Evolutionary conservation across 345 rosid species (phyloP).

Genomic region (Euphorbia pulcherrima): DNA sequence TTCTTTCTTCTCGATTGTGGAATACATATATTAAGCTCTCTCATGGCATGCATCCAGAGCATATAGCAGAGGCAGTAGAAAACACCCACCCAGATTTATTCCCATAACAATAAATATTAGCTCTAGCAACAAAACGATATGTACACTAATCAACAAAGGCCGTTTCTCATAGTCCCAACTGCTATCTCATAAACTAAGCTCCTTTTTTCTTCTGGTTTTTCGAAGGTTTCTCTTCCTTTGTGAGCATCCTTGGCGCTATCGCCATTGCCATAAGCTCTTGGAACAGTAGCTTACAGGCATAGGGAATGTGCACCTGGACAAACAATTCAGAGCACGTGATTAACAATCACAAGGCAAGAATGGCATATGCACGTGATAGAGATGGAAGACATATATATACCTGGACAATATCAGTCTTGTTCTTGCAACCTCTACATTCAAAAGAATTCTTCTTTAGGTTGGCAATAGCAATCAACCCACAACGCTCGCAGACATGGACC

Average conservation of each 20-base stretch:
- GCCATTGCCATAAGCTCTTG: constrained; percentile 99
- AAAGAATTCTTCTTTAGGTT: constrained; percentile 86
- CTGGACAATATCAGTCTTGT: constrained; percentile 90
- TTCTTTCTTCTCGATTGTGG: neutral
- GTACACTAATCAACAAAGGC: neutral
- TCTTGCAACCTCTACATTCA: constrained; percentile 97
- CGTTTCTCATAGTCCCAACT: too few relatives aligned
- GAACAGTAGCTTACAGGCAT: constrained; percentile 88
- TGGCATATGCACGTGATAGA: too few relatives aligned
- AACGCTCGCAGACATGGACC: constrained; percentile 84
- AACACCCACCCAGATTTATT: too few relatives aligned
- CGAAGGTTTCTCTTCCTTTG: constrained; percentile 46
- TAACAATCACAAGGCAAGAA: neutral
- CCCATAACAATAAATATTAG: too few relatives aligned
- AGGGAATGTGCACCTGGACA: constrained; percentile 80
- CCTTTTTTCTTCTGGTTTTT: constrained; percentile 65
- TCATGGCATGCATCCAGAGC: neutral
- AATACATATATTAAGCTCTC: neutral
- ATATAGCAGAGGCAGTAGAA: neutral
- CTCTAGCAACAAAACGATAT: neutral
- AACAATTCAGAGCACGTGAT: neutral
- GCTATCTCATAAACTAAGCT: constrained; percentile 20
- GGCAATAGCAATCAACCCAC: constrained; percentile 92
- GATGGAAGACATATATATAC: constrained; percentile 28
- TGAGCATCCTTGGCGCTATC: constrained; percentile 94